These are phyloP conservation scores for Spergularia bocconei DNA, from an alignment of 148 eudicot species.

Conservation along the genomic window DNA sequence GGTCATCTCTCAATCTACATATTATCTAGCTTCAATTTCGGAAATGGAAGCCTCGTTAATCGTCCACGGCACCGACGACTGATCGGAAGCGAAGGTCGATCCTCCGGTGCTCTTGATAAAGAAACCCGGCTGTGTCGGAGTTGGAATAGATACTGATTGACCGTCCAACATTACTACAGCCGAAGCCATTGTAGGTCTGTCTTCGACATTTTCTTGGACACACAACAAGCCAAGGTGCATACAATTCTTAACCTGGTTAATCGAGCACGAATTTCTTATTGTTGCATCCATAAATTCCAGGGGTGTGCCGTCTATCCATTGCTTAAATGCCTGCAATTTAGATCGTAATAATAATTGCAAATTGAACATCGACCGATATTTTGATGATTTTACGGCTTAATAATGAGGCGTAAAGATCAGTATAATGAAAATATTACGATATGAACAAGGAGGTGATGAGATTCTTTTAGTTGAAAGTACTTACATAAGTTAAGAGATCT, in stretches of 20 bases:
- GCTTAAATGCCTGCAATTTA: conserved; percentile 22
- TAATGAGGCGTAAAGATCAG: too few relatives aligned
- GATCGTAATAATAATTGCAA: too few relatives aligned
- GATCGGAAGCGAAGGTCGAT: not conserved
- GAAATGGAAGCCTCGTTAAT: conserved; percentile 12
- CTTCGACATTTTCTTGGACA: conserved; percentile 22
- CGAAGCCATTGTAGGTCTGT: conserved; percentile 32
- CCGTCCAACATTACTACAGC: conserved; percentile 24
- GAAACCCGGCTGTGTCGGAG: conserved; percentile 23
- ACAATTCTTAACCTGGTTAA: conserved; percentile 24
- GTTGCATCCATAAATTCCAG: conserved; percentile 32
- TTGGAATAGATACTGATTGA: conserved; percentile 9
- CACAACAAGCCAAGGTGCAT: conserved; percentile 35
- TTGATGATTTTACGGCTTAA: too few relatives aligned
- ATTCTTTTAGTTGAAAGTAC: conserved; percentile 1
- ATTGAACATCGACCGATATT: too few relatives aligned
- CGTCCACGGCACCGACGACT: not conserved
- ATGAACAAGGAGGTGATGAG: too few relatives aligned
- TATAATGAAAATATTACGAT: too few relatives aligned
- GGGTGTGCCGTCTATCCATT: conserved; percentile 25
- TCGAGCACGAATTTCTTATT: conserved; percentile 22
- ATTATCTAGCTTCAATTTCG: conserved; percentile 16
- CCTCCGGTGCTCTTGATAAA: not conserved
- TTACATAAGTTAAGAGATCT: conserved; percentile 34
- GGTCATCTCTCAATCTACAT: not conserved